Evolutionary conservation across 495 filamentous ascomycete species (phyloP), one percentile per base, ranked within the genome.

Genomic region (Xylaria castorea): DNA sequence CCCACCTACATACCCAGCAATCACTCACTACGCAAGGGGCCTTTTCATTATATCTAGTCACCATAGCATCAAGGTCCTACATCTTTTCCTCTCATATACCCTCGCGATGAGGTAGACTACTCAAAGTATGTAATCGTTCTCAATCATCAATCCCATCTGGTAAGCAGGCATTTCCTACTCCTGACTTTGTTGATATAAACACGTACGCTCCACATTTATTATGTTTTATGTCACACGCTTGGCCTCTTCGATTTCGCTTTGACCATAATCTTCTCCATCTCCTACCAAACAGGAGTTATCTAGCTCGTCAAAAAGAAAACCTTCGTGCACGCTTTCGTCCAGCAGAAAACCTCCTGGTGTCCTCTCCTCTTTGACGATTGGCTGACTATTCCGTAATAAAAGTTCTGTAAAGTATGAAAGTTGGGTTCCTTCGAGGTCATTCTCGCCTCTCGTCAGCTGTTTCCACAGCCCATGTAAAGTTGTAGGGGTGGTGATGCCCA

Each of bases 211-310:
- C 61, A 44, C 36, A 44, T 64, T 34, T 38, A 44, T 61, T 22
- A 6, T 40, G 32, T n/a, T 57, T 27, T 38, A 9, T 61, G 32
- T 25, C 11, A 25, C 62, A 50, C 42, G 62, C 42, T 18, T 48
- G 1, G 12, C 12, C 25, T 50, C 40, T 34, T 27, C 22, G 27
- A 57, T 61, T 12, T 40, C 34, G 34, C 58, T 22, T 61, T 40
- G 34, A 61, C 30, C 58, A 14, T 22, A 16, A 61, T 61, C 58
- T 36, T 20, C 55, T 60, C 55, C 55, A 60, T 36, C 55, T 60
- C 16, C 12, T 32, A 25, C 25, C 27, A 36, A n/a, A 20, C 32
- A 20, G 55, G 20, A 46, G 25, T 20, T 40, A 34, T n/a, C 22
- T 32, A 18, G 40, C 62, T 46, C 16, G 9, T 16, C 18, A 7